phyloP scores from a whole-genome alignment of 495 filamentous ascomycete genomes.

The Aspergillus panamensis region DNA sequence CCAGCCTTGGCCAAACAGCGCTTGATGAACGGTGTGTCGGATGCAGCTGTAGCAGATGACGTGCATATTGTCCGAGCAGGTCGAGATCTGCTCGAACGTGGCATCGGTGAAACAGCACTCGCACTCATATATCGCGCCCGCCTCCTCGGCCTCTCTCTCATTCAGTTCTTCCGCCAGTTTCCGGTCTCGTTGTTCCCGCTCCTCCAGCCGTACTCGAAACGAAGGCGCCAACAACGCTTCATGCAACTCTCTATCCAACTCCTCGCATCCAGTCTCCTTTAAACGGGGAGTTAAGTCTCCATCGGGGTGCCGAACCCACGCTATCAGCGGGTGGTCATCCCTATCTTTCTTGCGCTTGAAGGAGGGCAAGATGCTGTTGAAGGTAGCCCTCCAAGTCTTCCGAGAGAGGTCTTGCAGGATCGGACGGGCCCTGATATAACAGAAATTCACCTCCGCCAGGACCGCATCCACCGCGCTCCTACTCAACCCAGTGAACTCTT shows the following conservation, averaged over 20 bases:
- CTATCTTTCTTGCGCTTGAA: slow-evolving; percentile 60
- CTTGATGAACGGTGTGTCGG: slow-evolving; percentile 71
- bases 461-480: slow-evolving; percentile 81
- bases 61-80: slow-evolving; percentile 69
- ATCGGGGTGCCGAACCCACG: slow-evolving; percentile 54
- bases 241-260: slow-evolving; percentile 78
- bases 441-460: slow-evolving; percentile 85
- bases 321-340: slow-evolving; percentile 60
- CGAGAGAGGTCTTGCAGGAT: slow-evolving; percentile 70
- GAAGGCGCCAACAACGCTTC: slow-evolving; percentile 62
- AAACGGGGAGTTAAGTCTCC: slow-evolving; percentile 54
- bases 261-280: slow-evolving; percentile 67
- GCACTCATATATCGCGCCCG: slow-evolving; percentile 75
- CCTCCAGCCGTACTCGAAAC: slow-evolving; percentile 47
- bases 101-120: slow-evolving; percentile 80
- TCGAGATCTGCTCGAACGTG: slow-evolving; percentile 76
- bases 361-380: slow-evolving; percentile 65
- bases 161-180: slow-evolving; percentile 65
- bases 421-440: slow-evolving; percentile 72
- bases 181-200: slow-evolving; percentile 61
- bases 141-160: slow-evolving; percentile 67
- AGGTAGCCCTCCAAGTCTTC: slow-evolving; percentile 81
- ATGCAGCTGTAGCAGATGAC: slow-evolving; percentile 86
- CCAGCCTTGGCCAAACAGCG: slow-evolving; percentile 92
- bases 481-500: slow-evolving; percentile 81